phyloP scores from a whole-genome alignment of 305 asterid genomes.

The Plantago rigida region DNA sequence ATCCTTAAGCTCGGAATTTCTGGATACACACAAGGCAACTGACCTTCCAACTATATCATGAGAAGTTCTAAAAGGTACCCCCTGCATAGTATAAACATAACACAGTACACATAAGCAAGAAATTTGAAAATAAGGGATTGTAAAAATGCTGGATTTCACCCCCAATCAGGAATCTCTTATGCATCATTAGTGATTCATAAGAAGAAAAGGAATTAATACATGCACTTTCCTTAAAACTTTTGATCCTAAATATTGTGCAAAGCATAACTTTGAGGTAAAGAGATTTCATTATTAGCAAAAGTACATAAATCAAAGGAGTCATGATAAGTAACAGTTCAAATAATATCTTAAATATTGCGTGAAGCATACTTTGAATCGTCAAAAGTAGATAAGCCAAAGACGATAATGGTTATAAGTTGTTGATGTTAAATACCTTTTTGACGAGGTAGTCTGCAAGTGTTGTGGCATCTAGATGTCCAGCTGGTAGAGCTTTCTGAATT shows the following conservation, averaged over 20 bases:
- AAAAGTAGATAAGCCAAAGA: conserved; percentile 1
- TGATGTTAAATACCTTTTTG: conserved; percentile 49
- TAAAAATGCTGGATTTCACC: neutral
- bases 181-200: neutral
- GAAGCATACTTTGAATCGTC: neutral
- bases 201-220: too few relatives aligned
- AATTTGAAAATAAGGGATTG: neutral
- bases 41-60: conserved; percentile 83
- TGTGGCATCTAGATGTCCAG: conserved; percentile 97
- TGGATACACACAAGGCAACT: conserved; percentile 69
- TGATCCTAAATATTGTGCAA: neutral
- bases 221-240: neutral
- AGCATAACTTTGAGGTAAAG: conserved; percentile 2
- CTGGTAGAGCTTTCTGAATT: conserved; percentile 67
- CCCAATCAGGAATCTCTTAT: conserved; percentile 5
- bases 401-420: neutral
- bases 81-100: conserved; percentile 38
- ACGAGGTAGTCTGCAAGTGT: conserved; percentile 95
- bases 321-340: neutral
- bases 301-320: neutral
- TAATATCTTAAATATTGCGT: too few relatives aligned
- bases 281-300: neutral
- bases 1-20: conserved; percentile 54
- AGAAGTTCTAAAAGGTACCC: conserved; percentile 81
- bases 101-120: conserved; percentile 2